phyloP scores from a whole-genome alignment of 2,329 filamentous ascomycete genomes.

The Penicillium sp. region DNA sequence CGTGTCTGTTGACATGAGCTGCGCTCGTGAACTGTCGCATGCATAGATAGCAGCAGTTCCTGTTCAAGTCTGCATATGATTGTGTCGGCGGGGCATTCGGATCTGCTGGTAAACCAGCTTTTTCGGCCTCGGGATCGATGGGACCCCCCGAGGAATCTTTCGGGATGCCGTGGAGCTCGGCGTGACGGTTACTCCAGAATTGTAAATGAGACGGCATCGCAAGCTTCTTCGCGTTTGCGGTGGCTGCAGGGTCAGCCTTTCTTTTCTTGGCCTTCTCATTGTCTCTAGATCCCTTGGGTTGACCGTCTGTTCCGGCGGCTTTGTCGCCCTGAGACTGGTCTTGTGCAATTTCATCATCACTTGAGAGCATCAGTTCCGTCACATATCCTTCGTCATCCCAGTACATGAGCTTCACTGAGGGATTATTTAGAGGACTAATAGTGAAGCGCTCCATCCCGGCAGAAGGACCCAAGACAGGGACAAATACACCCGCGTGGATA shows the following conservation, averaged over 20 bases:
- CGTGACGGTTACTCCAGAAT: conserved; percentile 66
- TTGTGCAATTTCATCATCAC: conserved; percentile 38
- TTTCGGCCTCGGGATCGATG: conserved; percentile 14
- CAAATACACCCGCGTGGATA: conserved; percentile 79
- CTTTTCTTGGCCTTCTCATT: conserved; percentile 43
- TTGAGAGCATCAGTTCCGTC: conserved; percentile 57
- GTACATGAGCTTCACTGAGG: conserved; percentile 63
- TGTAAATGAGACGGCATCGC: conserved; percentile 60
- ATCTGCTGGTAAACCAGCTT: conserved; percentile 25
- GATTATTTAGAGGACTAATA: conserved; percentile 65
- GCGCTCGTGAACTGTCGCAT: conserved; percentile 52
- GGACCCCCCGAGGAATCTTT: conserved; percentile 27
- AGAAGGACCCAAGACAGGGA: conserved; percentile 61
- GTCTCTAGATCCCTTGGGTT: conserved; percentile 36
- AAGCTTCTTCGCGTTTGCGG: conserved; percentile 39
- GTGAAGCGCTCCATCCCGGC: conserved; percentile 57
- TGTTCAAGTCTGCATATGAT: conserved; percentile 56
- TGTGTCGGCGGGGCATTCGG: conserved; percentile 40
- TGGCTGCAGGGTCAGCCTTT: conserved; percentile 41
- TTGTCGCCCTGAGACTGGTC: conserved; percentile 21
- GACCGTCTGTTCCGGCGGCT: conserved; percentile 16
- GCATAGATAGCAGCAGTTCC: conserved; percentile 58
- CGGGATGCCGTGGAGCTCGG: conserved; percentile 56
- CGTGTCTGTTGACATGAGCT: conserved; percentile 54
- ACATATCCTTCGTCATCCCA: conserved; percentile 70